Evolutionary conservation across 768 basidiomycete genomes (phyloP).

Genomic region (Kwoniella botswanensis): DNA sequence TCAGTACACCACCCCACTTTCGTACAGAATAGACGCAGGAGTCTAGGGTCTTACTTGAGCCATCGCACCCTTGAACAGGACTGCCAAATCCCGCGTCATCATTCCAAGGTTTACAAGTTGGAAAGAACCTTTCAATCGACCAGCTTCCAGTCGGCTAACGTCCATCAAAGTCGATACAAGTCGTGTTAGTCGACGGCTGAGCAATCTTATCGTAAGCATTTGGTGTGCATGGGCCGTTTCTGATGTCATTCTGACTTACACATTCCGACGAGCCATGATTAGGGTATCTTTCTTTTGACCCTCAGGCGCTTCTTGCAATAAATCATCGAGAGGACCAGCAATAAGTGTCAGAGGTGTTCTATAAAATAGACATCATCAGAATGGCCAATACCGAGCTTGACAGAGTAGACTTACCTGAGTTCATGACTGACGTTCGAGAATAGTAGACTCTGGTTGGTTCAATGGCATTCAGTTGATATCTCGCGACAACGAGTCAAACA

Average conservation of each 20-base stretch:
- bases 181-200: slow-evolving; percentile 38
- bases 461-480: no score
- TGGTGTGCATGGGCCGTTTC: no score
- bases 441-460: slow-evolving; percentile 28
- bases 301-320: slow-evolving; percentile 38
- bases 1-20: background rate
- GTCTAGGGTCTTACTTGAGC: slow-evolving; percentile 46
- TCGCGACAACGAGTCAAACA: no score
- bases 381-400: no score
- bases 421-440: slow-evolving; percentile 47
- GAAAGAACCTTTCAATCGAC: slow-evolving; percentile 55
- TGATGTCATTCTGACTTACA: slow-evolving; percentile 12
- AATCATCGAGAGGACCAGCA: slow-evolving; percentile 52
- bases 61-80: slow-evolving; percentile 57
- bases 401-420: slow-evolving; percentile 31
- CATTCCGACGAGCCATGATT: slow-evolving; percentile 47
- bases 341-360: slow-evolving; percentile 49
- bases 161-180: slow-evolving; percentile 60
- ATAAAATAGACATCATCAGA: no score
- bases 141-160: slow-evolving; percentile 57
- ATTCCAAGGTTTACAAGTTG: slow-evolving; percentile 51
- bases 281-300: slow-evolving; percentile 45
- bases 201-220: background rate
- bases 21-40: no score
- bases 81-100: slow-evolving; percentile 57